These are phyloP conservation scores for Trapa incisa DNA, from an alignment of 345 rosid species.

Conservation along the genomic window DNA sequence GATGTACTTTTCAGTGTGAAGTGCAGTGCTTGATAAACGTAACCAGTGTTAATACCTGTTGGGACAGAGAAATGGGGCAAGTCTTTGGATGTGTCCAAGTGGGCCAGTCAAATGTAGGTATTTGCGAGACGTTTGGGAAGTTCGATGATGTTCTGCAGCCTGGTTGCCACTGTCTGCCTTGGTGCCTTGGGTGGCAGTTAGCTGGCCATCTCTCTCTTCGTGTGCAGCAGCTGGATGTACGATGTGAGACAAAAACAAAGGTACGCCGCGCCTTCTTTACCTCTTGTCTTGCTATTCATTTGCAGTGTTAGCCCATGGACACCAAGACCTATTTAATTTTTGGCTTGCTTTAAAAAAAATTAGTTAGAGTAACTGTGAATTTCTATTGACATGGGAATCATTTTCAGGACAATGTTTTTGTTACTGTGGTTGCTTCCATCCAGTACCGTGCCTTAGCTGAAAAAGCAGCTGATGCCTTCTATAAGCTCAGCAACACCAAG, in stretches of 20 bases:
- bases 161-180: conserved; percentile 74
- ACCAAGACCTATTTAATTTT: background rate
- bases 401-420: conserved; percentile 31
- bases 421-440: conserved; percentile 33
- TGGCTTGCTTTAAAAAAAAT: background rate
- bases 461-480: conserved; percentile 29
- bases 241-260: conserved; percentile 87
- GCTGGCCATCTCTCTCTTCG: conserved; percentile 64
- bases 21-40: background rate
- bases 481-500: conserved; percentile 32
- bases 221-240: conserved; percentile 72
- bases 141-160: conserved; percentile 65
- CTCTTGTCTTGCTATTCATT: background rate
- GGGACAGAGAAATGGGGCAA: conserved; percentile 26
- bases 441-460: conserved; percentile 28
- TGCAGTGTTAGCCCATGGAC: background rate
- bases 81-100: conserved; percentile 55
- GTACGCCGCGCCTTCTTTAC: conserved; percentile 20
- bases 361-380: background rate
- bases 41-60: background rate
- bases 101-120: conserved; percentile 65
- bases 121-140: conserved; percentile 62
- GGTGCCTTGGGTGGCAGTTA: conserved; percentile 63
- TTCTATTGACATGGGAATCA: background rate
- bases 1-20: background rate